Evolutionary conservation across 2,329 filamentous ascomycete genomes (phyloP), one percentile per base, ranked within the genome.

Genomic region (Ceratocystiopsis sp.): DNA sequence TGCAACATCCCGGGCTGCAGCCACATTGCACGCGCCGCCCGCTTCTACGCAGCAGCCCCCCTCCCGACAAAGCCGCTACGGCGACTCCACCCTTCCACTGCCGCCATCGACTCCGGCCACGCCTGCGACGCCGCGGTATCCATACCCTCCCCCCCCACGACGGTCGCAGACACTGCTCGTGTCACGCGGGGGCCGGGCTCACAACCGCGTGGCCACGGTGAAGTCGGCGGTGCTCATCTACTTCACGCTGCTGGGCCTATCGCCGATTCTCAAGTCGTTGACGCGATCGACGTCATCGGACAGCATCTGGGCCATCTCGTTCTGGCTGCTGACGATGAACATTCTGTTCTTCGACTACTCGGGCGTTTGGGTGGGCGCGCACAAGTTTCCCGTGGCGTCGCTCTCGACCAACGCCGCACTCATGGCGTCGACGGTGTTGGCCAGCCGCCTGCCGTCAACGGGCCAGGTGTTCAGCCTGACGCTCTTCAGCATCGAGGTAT

Each of bases 321-420:
- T 84, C 55, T 91, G 86, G 78, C 71, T 98, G 38, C 75, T 98
- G 49, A 75, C 83, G 54, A 89, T 95, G 62, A 98, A 98, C 59
- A 85, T 96, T 48, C 93, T 94, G 61, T 95, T 93, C 59, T 96
- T 95, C 56, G 91, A 98, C 67, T 98, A 98, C 60, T 84, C 84
- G 12, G 81, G 83, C 36, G 50, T 49, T 15, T 36, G 68, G 65
- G 61, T 75, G 59, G 67, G 66, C 19, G 62, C 55, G 0, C 57
- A 55, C 46, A 80, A 78, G 52, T 80, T 84, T 51, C 79, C 79
- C 0, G 58, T 61, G 32, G 78, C 79, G 11, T 80, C 69, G 4
- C 69, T 96, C 6, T 93, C 85, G 11, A 98, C 91, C 19, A 98
- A 96, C 51, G 91, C 91, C 2, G 91, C 89, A 1, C 70, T 98